Evolutionary conservation across 768 basidiomycete genomes (phyloP).

Genomic region (Amanita subjunquillea): DNA sequence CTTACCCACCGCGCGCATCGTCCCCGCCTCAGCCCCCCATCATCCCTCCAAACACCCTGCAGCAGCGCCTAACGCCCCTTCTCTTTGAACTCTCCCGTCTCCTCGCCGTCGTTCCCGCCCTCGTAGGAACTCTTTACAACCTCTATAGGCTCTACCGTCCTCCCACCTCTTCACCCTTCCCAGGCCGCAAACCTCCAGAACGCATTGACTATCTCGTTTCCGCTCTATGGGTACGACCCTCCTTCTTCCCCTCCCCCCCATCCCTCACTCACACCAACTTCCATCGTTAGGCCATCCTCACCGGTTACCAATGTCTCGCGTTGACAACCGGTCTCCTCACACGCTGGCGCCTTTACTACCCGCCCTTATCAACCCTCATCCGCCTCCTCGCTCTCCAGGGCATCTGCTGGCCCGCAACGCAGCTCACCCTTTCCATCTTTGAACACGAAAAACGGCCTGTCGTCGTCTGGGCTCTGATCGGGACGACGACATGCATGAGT

Average conservation of each 20-base stretch:
- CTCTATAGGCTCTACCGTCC: constrained; percentile 41
- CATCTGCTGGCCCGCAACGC: constrained; percentile 94
- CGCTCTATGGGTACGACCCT: constrained; percentile 53
- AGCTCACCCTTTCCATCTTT: constrained; percentile 69
- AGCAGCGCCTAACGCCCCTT: constrained; percentile 39
- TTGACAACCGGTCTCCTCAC: constrained; percentile 84
- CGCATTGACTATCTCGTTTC: constrained; percentile 59
- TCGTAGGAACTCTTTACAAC: constrained; percentile 56
- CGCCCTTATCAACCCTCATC: constrained; percentile 79
- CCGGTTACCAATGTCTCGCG: constrained; percentile 76
- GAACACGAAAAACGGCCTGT: constrained; percentile 64
- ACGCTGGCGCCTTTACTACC: constrained; percentile 89
- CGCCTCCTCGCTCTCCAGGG: constrained; percentile 88
- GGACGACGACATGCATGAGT: constrained; percentile 77
- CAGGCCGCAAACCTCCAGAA: constrained; percentile 33
- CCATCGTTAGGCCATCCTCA: constrained; percentile 35
- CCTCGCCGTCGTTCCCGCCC: constrained; percentile 63
- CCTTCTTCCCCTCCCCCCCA: neutral
- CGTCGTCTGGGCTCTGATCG: constrained; percentile 85
- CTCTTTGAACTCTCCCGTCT: constrained; percentile 60
- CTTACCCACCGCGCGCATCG: constrained; percentile 42
- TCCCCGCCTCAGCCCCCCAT: constrained; percentile 39
- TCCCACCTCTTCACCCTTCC: constrained; percentile 22
- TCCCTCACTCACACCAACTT: constrained; percentile 44
- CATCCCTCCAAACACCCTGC: constrained; percentile 43